Evolutionary conservation across 2,329 filamentous ascomycete genomes (phyloP), one percentile per base, ranked within the genome.

Genomic region (Trichothecium sympodiale): DNA sequence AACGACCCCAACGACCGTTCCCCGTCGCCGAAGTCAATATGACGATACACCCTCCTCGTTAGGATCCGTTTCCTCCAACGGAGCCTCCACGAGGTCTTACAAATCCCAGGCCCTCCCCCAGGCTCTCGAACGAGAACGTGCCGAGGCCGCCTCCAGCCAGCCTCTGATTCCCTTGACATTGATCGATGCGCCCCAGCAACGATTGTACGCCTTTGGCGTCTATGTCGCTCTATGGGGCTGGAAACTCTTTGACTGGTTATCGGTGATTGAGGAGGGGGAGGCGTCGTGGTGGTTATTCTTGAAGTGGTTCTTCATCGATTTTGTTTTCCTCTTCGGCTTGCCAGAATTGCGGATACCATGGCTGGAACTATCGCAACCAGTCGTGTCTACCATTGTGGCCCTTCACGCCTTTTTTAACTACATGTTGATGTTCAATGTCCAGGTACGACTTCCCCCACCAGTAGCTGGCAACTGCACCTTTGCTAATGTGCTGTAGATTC

Each of bases 251-350:
- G 87, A 98, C 62, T 94, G 84, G 66, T 75, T 78, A 44, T 75
- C 74, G 38, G 62, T 89, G 42, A 70, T 87, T 28, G 80, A 88
- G 38, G 83, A 89, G 44, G 84, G 93, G 44, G 75, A 83, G 39
- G 80, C 86, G 50, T 94, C 88, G n/a, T 80, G 91, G 42, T 83
- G 78, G 72, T 71, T 89, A 33, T 95, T 95, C 53, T 64, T 94
- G 51, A 98, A 96, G 71, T 98, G 91, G 91, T 74, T 84, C 43
- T 69, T 78, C 39, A 74, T 98, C 43, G 91, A 98, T 61, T 82
- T 83, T 41, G 60, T 81, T 17, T 95, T 88, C 56, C 67, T 96
- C 43, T 94, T 93, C 55, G 83, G 83, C 7, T 63, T 98, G 36
- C 89, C 93, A 14, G 74, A 83, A 46, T 59, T 98, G 48, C 77